Evolutionary conservation across 176 grass and related monocot genomes (phyloP), one percentile per base, ranked within the genome.

Genomic region (Tillandsia leiboldiana): DNA sequence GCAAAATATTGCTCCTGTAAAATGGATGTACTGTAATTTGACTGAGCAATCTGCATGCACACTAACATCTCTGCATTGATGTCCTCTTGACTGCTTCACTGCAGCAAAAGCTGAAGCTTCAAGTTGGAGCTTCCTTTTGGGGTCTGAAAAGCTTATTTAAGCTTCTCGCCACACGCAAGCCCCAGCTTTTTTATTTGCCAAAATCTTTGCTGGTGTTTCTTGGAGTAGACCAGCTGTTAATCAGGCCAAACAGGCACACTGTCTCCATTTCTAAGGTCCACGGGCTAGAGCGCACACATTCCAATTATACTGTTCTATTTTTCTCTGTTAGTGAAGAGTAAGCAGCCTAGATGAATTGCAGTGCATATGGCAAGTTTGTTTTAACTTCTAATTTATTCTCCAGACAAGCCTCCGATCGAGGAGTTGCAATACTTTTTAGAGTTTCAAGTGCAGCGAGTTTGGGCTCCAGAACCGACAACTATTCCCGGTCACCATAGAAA

Each of bases 371-470:
- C 65, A 67, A 48, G 65, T 10, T 11, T 13, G 13, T 11, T 26
- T 11, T 67, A 61, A 61, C 15, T 61, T 61, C 56, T 61, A 61
- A 61, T 18, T 20, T 75, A 17, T 76, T 69, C 70, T 90, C 56
- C 89, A 99, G 94, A 90, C 53, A 99, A 99, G 70, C 94, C 94
- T 74, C 89, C 90, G 26, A 84, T 93, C 51, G 94, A 99, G 84
- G 94, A 99, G 62, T 85, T 99, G 70, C 89, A 90, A 50, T 93
- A 99, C 77, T 99, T 99, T 77, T 86, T 99, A 79, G 94, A 99
- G 72, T 99, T 93, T 62, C 94, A 93, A 90, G 79, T 99, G 61
- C 80, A 70, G 27, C 69, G 88, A 64, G 77, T 93, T 83, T 99
- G 89, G 89, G 94, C 94, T 82, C 94, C 94, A 74, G 84, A 69